These are phyloP conservation scores for Eutypa lata DNA, from an alignment of 2,329 filamentous ascomycete genomes.

Conservation along the genomic window DNA sequence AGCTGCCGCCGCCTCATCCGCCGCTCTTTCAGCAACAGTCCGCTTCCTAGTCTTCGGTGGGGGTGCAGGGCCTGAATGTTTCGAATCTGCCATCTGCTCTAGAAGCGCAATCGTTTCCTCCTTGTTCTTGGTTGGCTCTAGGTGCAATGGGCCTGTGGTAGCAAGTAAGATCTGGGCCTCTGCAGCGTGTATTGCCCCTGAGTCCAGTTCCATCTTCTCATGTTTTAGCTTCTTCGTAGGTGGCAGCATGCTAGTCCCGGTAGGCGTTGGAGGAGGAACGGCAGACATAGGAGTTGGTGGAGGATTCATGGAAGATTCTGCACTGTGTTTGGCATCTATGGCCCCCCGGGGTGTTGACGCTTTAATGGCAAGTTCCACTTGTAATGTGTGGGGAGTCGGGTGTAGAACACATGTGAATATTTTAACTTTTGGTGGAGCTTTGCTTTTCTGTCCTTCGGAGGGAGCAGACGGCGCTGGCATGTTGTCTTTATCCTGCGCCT, in stretches of 20 bases:
- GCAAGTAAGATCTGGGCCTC: conserved; percentile 74
- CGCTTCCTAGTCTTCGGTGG: conserved; percentile 87
- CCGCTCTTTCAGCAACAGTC: conserved; percentile 90
- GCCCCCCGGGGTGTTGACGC: conserved; percentile 63
- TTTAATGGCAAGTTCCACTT: conserved; percentile 74
- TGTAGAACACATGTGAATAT: conserved; percentile 79
- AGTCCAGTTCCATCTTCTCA: conserved; percentile 73
- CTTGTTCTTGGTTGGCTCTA: conserved; percentile 70
- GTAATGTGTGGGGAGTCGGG: conserved; percentile 72
- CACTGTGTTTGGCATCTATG: conserved; percentile 30
- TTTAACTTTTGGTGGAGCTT: conserved; percentile 54
- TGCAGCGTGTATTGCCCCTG: conserved; percentile 67
- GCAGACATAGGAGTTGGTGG: conserved; percentile 65
- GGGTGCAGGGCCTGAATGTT: conserved; percentile 73
- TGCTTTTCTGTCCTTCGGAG: conserved; percentile 41
- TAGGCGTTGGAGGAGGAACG: conserved; percentile 57
- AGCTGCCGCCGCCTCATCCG: conserved; percentile 87
- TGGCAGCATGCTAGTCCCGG: conserved; percentile 55
- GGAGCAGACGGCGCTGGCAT: conserved; percentile 51
- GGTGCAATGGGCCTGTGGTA: conserved; percentile 69
- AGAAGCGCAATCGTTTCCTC: conserved; percentile 71
- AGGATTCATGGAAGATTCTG: conserved; percentile 44
- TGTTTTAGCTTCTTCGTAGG: conserved; percentile 67
- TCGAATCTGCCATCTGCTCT: conserved; percentile 69
- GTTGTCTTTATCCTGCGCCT: conserved; percentile 55